phyloP scores from a whole-genome alignment of 139 green algal species.

The Dunaliella sp. region DNA sequence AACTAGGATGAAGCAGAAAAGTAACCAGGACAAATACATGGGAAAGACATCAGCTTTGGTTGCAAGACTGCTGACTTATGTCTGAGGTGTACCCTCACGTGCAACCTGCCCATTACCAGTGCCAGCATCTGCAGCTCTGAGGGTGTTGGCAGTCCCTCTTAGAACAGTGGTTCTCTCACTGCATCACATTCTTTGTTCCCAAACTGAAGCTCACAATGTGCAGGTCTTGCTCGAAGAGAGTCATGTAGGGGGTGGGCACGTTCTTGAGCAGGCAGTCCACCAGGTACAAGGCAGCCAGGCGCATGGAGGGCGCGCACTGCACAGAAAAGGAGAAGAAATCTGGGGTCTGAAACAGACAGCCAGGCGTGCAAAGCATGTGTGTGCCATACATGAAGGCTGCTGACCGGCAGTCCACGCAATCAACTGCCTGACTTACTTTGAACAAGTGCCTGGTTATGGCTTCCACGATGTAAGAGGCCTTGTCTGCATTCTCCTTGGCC shows the following conservation, averaged over 20 bases:
- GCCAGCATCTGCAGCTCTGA: no score
- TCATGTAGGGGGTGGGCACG: constrained; percentile 3
- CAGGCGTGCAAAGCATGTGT: neutral
- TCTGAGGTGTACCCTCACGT: no score
- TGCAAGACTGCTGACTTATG: no score
- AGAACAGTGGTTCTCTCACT: no score
- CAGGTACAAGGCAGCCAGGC: constrained; percentile 25
- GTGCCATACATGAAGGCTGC: neutral
- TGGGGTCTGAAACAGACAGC: neutral
- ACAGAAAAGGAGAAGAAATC: neutral
- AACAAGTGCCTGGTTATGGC: constrained; percentile 24
- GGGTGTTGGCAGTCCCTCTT: no score
- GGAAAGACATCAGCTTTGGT: no score
- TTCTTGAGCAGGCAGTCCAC: constrained; percentile 43
- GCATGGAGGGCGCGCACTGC: constrained; percentile 6
- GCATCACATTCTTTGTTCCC: no score
- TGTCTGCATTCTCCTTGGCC: constrained; percentile 23
- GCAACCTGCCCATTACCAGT: no score
- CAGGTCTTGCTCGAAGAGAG: constrained; percentile 4
- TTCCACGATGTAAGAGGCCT: constrained; percentile 18
- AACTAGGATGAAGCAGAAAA: no score
- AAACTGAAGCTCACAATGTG: no score
- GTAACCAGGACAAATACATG: no score
- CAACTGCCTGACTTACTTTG: constrained; percentile 6
- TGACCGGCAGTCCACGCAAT: constrained; percentile 9